A percentile compares a stretch with the other conserved stretches of the same genome.
phyloP scores from a whole-genome alignment of 2,329 filamentous ascomycete genomes.

The Diaporthe batatas region DNA sequence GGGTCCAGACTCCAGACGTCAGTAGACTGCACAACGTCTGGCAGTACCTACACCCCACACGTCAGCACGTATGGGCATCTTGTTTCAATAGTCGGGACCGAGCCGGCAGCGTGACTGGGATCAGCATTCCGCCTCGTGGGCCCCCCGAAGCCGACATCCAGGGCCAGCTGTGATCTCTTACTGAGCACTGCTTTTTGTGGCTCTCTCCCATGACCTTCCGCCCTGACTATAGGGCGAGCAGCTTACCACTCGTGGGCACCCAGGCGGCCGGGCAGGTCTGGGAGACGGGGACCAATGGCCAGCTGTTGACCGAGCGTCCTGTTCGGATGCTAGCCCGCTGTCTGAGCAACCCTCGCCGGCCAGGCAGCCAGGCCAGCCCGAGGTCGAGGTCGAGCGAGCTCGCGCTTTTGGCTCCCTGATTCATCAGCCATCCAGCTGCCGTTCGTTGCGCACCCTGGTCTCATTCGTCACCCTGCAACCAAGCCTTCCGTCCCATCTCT shows the following conservation, averaged over 20 bases:
- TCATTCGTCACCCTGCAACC: constrained; percentile 18
- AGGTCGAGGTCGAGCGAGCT: neutral
- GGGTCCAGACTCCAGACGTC: too few relatives aligned
- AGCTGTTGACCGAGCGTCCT: neutral
- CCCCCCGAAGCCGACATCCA: neutral
- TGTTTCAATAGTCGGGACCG: constrained; percentile 30
- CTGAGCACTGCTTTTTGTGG: constrained; percentile 18
- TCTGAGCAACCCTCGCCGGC: constrained; percentile 20
- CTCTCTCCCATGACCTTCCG: constrained; percentile 5
- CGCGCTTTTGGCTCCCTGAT: neutral
- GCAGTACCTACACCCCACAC: too few relatives aligned
- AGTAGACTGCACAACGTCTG: too few relatives aligned
- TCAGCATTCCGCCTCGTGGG: neutral
- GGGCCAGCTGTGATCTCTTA: neutral
- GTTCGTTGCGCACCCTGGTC: neutral
- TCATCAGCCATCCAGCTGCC: constrained; percentile 13
- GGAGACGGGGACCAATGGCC: neutral
- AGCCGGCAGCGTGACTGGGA: constrained; percentile 14
- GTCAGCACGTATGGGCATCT: too few relatives aligned
- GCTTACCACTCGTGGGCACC: neutral
- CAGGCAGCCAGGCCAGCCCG: constrained; percentile 1
- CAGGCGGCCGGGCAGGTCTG: neutral
- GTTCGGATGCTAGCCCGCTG: constrained; percentile 14
- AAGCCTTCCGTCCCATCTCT: constrained; percentile 22
- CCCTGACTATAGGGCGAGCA: constrained; percentile 1